Conservation (phyloP, 129 eudicot genomes). For the Escallonia herrerae region DNA sequence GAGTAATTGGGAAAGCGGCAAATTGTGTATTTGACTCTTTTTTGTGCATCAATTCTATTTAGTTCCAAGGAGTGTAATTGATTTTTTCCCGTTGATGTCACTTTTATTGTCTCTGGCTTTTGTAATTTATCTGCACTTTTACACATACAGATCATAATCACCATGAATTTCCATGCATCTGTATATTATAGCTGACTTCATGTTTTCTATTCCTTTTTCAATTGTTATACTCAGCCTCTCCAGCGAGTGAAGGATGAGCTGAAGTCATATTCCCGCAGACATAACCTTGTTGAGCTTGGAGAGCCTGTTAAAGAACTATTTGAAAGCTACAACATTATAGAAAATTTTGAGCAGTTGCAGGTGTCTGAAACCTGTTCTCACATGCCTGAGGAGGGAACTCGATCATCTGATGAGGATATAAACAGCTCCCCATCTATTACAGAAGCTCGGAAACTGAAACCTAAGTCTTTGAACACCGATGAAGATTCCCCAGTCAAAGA, state of each 20-base stretch:
- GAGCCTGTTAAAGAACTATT: slow-evolving; percentile 53
- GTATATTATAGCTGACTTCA: neutral
- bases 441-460: slow-evolving; percentile 38
- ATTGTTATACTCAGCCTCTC: slow-evolving; percentile 29
- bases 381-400: slow-evolving; percentile 41
- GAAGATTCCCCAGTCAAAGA: slow-evolving; percentile 30
- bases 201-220: neutral
- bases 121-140: no score
- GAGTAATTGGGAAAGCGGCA: no score
- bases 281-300: slow-evolving; percentile 55
- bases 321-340: slow-evolving; percentile 45
- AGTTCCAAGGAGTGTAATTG: no score
- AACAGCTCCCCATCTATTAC: slow-evolving; percentile 46
- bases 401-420: slow-evolving; percentile 47
- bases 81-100: no score
- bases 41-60: no score
- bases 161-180: neutral
- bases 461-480: slow-evolving; percentile 29
- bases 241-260: slow-evolving; percentile 72
- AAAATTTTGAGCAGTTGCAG: slow-evolving; percentile 58
- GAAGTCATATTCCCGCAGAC: slow-evolving; percentile 46
- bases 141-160: no score
- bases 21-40: no score
- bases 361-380: slow-evolving; percentile 56
- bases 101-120: no score